Evolutionary conservation across 2,329 filamentous ascomycete genomes (phyloP).

Genomic region (Xylaria polymorpha): DNA sequence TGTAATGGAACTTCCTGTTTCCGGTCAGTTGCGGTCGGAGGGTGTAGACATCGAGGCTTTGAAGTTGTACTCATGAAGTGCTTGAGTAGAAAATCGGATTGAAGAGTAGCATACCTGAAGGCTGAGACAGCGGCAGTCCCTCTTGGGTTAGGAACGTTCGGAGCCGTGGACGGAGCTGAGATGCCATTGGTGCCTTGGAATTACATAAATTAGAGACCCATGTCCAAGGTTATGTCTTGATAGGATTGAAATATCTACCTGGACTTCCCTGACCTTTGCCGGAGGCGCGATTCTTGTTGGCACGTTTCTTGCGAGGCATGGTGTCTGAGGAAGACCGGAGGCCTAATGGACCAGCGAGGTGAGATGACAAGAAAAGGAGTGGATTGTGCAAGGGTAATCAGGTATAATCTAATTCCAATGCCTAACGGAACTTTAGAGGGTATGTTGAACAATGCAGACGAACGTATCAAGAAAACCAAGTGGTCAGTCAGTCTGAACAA

Average conservation of each 20-base stretch:
- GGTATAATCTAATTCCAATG: background rate
- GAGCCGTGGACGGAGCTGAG: background rate
- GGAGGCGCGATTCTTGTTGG: background rate
- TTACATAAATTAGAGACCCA: background rate
- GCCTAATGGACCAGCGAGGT: background rate
- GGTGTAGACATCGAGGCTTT: background rate
- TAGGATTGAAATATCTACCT: conserved; percentile 5
- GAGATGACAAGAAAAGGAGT: background rate
- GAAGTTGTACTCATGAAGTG: background rate
- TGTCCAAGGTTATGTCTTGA: background rate
- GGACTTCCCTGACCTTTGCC: background rate
- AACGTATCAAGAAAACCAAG: background rate
- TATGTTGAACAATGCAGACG: background rate
- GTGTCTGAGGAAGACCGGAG: background rate
- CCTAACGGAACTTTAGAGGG: background rate
- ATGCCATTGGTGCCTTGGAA: background rate
- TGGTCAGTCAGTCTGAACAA: background rate
- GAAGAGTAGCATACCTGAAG: conserved; percentile 1
- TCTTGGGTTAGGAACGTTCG: background rate
- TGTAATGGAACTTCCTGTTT: background rate
- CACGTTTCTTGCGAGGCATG: background rate
- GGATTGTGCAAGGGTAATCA: background rate
- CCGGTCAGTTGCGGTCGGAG: background rate
- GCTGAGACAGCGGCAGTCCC: background rate
- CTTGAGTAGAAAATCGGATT: background rate